Percentiles rank a stretch among this genome's conserved stretches.
phyloP scores from a whole-genome alignment of 2,329 filamentous ascomycete genomes.

The Bimuria novae-zelandiae region DNA sequence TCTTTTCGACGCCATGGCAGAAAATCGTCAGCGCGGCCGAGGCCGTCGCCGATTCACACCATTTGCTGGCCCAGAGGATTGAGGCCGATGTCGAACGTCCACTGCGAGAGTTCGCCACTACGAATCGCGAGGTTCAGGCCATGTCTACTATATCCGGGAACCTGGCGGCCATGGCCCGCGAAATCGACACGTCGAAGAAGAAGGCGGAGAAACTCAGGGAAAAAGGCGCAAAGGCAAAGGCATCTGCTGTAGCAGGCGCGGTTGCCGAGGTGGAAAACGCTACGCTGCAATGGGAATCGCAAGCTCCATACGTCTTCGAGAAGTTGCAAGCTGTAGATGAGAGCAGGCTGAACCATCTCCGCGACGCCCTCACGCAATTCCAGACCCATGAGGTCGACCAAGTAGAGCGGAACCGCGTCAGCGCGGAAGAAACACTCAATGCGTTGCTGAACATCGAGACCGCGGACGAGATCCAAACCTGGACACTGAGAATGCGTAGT shows the following conservation, averaged over 20 bases:
- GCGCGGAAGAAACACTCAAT: slow-evolving; percentile 79
- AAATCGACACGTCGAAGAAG: slow-evolving; percentile 81
- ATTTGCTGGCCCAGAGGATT: slow-evolving; percentile 77
- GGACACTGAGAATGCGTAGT: slow-evolving; percentile 55
- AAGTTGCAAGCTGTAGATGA: slow-evolving; percentile 90
- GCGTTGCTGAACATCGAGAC: slow-evolving; percentile 85
- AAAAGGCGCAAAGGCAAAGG: slow-evolving; percentile 77
- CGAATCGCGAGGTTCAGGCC: slow-evolving; percentile 75
- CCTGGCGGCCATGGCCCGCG: slow-evolving; percentile 77
- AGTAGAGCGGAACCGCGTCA: slow-evolving; percentile 73
- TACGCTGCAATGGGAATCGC: slow-evolving; percentile 87
- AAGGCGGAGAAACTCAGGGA: slow-evolving; percentile 82
- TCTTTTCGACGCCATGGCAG: slow-evolving; percentile 90
- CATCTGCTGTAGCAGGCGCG: slow-evolving; percentile 77
- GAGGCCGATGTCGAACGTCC: slow-evolving; percentile 87
- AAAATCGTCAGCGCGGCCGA: slow-evolving; percentile 82
- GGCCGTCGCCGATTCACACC: slow-evolving; percentile 80
- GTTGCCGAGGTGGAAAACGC: slow-evolving; percentile 74
- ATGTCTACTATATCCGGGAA: slow-evolving; percentile 84
- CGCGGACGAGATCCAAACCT: slow-evolving; percentile 81
- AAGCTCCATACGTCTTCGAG: slow-evolving; percentile 94
- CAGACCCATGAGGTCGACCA: slow-evolving; percentile 91
- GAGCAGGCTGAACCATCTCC: slow-evolving; percentile 82
- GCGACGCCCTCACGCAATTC: slow-evolving; percentile 88
- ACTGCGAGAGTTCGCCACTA: slow-evolving; percentile 73